Evolutionary conservation across 164 flowering plant species (phyloP).

Genomic region (Kalanchoe fedtschenkoi): DNA sequence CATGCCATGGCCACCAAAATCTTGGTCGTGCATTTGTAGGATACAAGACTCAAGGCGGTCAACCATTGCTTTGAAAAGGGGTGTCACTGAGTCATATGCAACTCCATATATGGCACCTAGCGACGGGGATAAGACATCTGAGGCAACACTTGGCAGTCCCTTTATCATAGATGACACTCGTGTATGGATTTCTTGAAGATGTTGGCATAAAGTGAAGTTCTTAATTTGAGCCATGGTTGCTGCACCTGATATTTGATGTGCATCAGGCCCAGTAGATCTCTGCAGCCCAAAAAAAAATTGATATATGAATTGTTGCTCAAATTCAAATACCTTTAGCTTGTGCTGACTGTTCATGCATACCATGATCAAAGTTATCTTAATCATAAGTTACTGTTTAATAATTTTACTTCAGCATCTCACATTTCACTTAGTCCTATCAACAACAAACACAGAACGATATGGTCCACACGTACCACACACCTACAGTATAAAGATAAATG

Average conservation of each 20-base stretch:
- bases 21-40: constrained; percentile 84
- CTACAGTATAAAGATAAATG: too few relatives aligned
- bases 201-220: constrained; percentile 78
- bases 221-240: constrained; percentile 76
- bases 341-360: background rate
- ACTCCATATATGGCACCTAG: constrained; percentile 67
- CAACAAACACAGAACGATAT: background rate
- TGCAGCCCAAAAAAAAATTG: constrained; percentile 20
- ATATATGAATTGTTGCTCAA: background rate
- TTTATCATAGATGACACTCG: constrained; percentile 47
- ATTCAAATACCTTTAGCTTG: background rate
- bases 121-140: constrained; percentile 70
- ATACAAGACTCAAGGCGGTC: constrained; percentile 86
- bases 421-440: background rate
- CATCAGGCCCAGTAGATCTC: constrained; percentile 92
- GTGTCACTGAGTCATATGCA: constrained; percentile 78
- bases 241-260: constrained; percentile 79
- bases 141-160: constrained; percentile 58
- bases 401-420: background rate
- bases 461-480: too few relatives aligned
- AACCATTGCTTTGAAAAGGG: constrained; percentile 84
- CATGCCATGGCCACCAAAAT: constrained; percentile 52
- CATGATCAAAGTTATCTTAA: too few relatives aligned
- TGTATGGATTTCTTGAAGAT: constrained; percentile 82
- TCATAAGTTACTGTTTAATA: background rate